Conservation (phyloP, 176 grass and related monocot genomes). For the Avena sativa region DNA sequence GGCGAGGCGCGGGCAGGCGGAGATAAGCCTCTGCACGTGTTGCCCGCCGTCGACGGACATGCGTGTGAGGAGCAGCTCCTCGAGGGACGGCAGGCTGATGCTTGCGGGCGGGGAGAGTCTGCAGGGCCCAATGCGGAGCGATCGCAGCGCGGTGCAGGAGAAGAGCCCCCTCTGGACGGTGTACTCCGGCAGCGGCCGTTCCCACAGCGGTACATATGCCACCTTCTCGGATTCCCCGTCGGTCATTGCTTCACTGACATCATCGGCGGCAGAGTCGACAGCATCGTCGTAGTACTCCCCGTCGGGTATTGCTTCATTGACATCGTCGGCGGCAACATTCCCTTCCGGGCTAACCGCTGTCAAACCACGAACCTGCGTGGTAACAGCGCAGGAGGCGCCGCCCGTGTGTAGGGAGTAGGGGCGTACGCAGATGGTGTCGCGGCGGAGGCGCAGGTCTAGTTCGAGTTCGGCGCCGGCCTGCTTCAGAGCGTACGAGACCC, state of each 20-base stretch:
- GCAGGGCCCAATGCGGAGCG: neutral
- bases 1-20: slow-evolving; percentile 15
- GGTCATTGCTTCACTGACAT: neutral
- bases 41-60: neutral
- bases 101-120: neutral
- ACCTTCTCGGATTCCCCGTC: neutral
- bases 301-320: no score
- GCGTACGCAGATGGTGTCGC: neutral
- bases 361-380: neutral
- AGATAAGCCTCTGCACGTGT: slow-evolving; percentile 23
- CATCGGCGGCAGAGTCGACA: neutral
- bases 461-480: neutral
- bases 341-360: neutral
- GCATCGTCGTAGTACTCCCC: neutral
- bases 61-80: neutral
- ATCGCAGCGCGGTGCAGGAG: neutral
- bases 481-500: neutral
- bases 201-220: neutral
- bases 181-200: neutral
- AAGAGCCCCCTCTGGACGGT: neutral
- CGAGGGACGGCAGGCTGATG: neutral
- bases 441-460: neutral
- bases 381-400: no score
- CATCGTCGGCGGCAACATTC: neutral
- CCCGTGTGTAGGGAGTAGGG: neutral